These are phyloP conservation scores for Brettanomyces nanus DNA, from an alignment of 805 yeast species.

Conservation along the genomic window DNA sequence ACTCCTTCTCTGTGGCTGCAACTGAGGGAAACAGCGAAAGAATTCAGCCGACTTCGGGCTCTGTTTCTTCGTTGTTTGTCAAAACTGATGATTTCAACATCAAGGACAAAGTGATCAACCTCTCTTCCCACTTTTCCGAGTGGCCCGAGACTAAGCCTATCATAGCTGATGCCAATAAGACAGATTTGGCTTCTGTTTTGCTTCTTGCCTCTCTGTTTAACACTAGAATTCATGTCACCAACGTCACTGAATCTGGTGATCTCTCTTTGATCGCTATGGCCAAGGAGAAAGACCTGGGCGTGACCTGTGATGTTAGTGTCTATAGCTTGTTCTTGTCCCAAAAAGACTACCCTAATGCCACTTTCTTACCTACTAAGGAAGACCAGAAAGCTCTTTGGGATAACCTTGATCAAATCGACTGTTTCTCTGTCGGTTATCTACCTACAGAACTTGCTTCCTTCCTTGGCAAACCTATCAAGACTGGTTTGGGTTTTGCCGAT, in stretches of 20 bases:
- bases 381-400: conserved; percentile 84
- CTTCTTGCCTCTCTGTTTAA: conserved; percentile 81
- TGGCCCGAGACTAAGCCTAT: conserved; percentile 86
- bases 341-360: conserved; percentile 62
- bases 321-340: conserved; percentile 70
- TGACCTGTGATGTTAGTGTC: conserved; percentile 85
- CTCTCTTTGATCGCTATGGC: conserved; percentile 78
- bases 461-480: conserved; percentile 47
- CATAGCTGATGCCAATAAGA: conserved; percentile 84
- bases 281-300: conserved; percentile 70
- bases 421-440: conserved; percentile 75
- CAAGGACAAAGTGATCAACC: conserved; percentile 63
- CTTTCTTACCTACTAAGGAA: conserved; percentile 67
- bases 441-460: conserved; percentile 69
- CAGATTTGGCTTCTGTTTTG: conserved; percentile 87
- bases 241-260: conserved; percentile 74
- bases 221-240: conserved; percentile 82
- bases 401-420: conserved; percentile 63
- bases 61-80: conserved; percentile 73
- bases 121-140: conserved; percentile 67
- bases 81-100: conserved; percentile 64
- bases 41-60: conserved; percentile 51
- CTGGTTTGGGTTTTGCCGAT: conserved; percentile 76
- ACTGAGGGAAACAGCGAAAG: conserved; percentile 57
- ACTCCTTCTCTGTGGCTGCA: conserved; percentile 76